phyloP scores from a whole-genome alignment of 164 flowering plant species.

The Vitis vinifera region ASM3070453v1 NC_081810.1:8440001-8440500 shows the following conservation, averaged over 20 bases:
- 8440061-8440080: constrained; percentile 39
- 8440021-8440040: constrained; percentile 26
- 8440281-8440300: constrained; percentile 31
- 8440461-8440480: constrained; percentile 26
- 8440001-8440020: constrained; percentile 36
- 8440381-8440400: constrained; percentile 26
- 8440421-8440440: constrained; percentile 34
- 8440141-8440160: constrained; percentile 20
- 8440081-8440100: constrained; percentile 21
- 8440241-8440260: constrained; percentile 23
- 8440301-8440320: constrained; percentile 39
- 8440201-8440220: constrained; percentile 18
- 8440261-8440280: constrained; percentile 37
- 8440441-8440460: constrained; percentile 31
- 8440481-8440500: constrained; percentile 16
- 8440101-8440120: constrained; percentile 31
- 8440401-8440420: constrained; percentile 30
- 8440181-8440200: constrained; percentile 39
- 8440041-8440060: constrained; percentile 35
- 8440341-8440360: constrained; percentile 38
- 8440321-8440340: constrained; percentile 24
- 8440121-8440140: constrained; percentile 26
- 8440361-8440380: constrained; percentile 40
- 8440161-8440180: constrained; percentile 45
- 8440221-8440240: constrained; percentile 32